Conservation (phyloP, 179 eudicot species). For the Beta corolliflora region DNA sequence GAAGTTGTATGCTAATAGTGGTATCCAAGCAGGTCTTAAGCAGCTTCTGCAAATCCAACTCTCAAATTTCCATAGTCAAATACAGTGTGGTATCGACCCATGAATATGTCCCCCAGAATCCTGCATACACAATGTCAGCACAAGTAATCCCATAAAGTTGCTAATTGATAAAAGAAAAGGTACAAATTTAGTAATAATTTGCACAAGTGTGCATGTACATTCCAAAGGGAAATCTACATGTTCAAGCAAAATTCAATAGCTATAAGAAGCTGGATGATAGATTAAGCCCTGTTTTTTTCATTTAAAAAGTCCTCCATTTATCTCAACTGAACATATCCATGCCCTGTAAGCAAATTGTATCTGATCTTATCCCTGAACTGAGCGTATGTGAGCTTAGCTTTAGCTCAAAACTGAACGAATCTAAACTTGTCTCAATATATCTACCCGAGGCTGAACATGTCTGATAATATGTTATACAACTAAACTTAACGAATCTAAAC, state of each 20-base stretch:
- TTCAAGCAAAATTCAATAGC: constrained; percentile 11
- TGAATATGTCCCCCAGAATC: constrained; percentile 81
- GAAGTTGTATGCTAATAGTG: constrained; percentile 1
- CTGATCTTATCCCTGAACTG: background rate
- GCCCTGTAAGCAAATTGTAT: background rate
- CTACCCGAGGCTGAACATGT: background rate
- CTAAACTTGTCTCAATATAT: background rate
- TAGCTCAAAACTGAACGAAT: background rate
- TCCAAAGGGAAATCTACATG: too few species aligned
- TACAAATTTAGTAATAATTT: background rate
- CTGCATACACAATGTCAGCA: constrained; percentile 32
- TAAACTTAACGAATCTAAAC: background rate
- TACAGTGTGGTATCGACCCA: constrained; percentile 73
- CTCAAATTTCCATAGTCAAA: constrained; percentile 63
- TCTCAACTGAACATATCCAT: background rate
- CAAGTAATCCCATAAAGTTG: background rate
- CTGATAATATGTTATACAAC: background rate
- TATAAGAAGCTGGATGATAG: background rate
- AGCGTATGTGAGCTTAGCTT: background rate
- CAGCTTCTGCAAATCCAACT: constrained; percentile 76
- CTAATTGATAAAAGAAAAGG: background rate
- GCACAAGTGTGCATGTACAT: background rate
- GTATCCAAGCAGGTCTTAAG: constrained; percentile 25
- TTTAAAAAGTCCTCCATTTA: background rate
- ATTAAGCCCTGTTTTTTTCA: background rate